Evolutionary conservation across 306 rosid genomes (phyloP), one percentile per base, ranked within the genome.

Genomic region (Potentilla sterilis): DNA sequence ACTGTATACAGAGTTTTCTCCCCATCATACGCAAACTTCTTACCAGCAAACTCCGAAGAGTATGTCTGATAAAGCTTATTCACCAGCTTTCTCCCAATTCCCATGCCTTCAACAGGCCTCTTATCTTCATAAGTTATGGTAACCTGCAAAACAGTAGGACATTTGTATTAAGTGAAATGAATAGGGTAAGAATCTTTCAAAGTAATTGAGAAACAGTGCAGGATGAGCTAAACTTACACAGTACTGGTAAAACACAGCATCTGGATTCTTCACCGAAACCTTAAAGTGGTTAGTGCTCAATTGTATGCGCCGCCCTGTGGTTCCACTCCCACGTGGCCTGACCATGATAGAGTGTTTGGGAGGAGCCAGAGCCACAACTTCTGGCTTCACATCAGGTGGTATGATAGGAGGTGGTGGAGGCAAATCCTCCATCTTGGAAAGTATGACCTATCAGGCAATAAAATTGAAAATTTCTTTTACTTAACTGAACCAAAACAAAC

Each of bases 171-270:
- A 49, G 63, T 10, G 14, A 58, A 37, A 72, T 67, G 1, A 9
- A 62, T 54, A 61, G 34, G 10, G 37, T 59, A 12, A 1, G 4
- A 8, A 24, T 24, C 16, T 59, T 18, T 70, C 6, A 64, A 82
- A 28, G 28, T 28, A 28, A 28, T 28, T 28, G 28, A 28, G 28
- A 28, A 28, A 28, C 28, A 65, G 47, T 59, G 69, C 4, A 73
- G 35, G 44, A 32, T 58, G 64, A 61, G 67, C 46, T 47, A 67
- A 59, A 77, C 96, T 74, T 90, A 95, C 98, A 83, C 61, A 85
- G 71, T 95, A 95, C 84, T 92, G 98, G 82, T 82, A 92, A 87
- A 94, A 95, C 11, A 83, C 76, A 40, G 96, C 89, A 80, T 95
- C 92, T 4, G 88, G 86, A 75, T 61, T 83, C 61, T 65, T 75